Base-by-base conservation (phyloP, 768 basidiomycete genomes). In the Phylloporus scabripes region DNA sequence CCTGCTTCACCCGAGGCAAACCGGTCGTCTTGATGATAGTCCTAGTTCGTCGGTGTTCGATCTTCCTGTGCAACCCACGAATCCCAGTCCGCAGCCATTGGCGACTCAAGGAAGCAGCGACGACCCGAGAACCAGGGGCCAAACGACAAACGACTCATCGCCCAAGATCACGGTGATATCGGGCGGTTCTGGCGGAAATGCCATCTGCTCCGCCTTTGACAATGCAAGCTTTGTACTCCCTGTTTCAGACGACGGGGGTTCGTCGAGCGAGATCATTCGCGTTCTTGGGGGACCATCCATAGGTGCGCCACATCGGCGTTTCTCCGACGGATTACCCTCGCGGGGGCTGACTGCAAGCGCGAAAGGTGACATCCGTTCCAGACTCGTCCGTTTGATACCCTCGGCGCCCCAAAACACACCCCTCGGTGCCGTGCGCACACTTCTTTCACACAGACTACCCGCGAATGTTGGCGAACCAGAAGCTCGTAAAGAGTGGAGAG, bases 231-330 rank as follows among this genome's bases (percentile, higher is more conserved):
- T 93, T 60, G 83, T 93, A 21, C 74, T 97, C 29, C 94, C 94
- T 5, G 90, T 97, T 28, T 94, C 92, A 6, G 94, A 97, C 62
- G 92, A 97, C 64, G 94, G 94, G 1, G 94, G 94, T 38, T 92
- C 90, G 3, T 95, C 92, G 2, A 89, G 88, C 55, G 93, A 96
- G 73, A 95, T 95, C 45, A 89, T 93, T 45, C 82, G 93, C 42
- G 91, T 93, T 20, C 74, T 97, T 46, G 88, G 87, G 15, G 89
- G 89, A 3, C 87, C 89, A 18, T 91, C 89, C 29, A 80, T 93
- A 60, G 87, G 89, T 87, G 58, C 50, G 60, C 53, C 51, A 42
- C 36, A 20, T 31, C 47, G 17, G 17, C 43, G 29, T 46, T 51
- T 55, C 52, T 56, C 47, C 17, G 48, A 53, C 31, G 24, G 53